Base-by-base conservation (phyloP, 129 eudicot species). In the Artemisia argyi region DNA sequence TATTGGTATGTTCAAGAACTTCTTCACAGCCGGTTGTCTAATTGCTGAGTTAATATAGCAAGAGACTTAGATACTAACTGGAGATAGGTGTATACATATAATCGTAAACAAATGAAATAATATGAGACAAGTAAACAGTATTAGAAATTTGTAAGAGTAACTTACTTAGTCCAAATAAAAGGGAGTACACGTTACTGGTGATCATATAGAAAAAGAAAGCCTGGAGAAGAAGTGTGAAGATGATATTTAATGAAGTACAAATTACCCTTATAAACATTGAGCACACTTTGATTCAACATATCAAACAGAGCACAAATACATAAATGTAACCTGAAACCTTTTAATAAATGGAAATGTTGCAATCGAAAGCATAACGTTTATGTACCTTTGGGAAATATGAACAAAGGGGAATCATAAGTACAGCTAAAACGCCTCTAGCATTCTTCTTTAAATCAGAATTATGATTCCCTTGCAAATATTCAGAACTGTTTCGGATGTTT, bases 311-410 rank as follows among this genome's bases (percentile, higher is more conserved):
- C 8, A 17, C 18, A 18, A 11, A n/a, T 5, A 42, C 12, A 1
- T 39, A 64, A 17, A 42, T 42, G 53, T 39, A 64, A 64, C 52
- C 18, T 5, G 17, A 64, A 64, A 39, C 1, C 13, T 11, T 39
- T 24, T 14, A 64, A 17, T 7, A 66, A 46, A 44, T 18, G 10
- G 35, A 64, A 39, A 39, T 7, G 4, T 18, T 63, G 44, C 54
- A 20, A 62, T 7, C 30, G 3, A 39, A 39, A 53, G 12, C 20
- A 61, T 12, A 53, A 12, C 10, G 55, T 5, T 12, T 19, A 42
- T 32, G 66, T 85, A 89, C 97, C 96, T 92, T 85, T 1, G 97
- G 86, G 60, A 92, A 89, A 77, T 54, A 66, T 51, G 83, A 66
- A 32, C 96, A 88, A 16, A 92, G 69, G 57, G 97, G 97, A 44